Conservation (phyloP, 768 basidiomycete species). For the Amanita fuliginea region DNA sequence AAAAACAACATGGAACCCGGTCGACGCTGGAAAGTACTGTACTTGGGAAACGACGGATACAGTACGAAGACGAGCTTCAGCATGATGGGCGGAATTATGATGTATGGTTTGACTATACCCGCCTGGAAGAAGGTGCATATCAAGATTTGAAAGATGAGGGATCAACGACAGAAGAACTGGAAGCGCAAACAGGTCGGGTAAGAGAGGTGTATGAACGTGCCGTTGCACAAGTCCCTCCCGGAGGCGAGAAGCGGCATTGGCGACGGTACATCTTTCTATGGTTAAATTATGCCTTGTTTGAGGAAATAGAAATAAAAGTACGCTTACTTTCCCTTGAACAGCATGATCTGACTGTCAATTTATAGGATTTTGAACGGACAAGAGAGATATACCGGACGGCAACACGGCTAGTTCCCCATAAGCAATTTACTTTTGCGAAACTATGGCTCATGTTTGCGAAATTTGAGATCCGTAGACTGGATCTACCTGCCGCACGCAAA, state of each 20-base stretch:
- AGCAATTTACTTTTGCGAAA: slow-evolving; percentile 96
- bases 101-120: slow-evolving; percentile 94
- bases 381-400: slow-evolving; percentile 91
- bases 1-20: slow-evolving; percentile 93
- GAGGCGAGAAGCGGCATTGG: slow-evolving; percentile 88
- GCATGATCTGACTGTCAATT: not conserved
- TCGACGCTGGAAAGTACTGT: slow-evolving; percentile 87
- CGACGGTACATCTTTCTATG: slow-evolving; percentile 85
- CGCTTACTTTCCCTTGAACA: not conserved
- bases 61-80: slow-evolving; percentile 92
- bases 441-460: slow-evolving; percentile 89
- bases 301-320: slow-evolving; percentile 92
- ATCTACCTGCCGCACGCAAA: slow-evolving; percentile 78
- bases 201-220: slow-evolving; percentile 94
- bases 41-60: slow-evolving; percentile 93
- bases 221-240: slow-evolving; percentile 92
- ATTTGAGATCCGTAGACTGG: slow-evolving; percentile 81
- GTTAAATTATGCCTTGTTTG: slow-evolving; percentile 93
- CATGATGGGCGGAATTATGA: slow-evolving; percentile 95
- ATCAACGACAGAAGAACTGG: slow-evolving; percentile 57
- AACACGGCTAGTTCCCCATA: slow-evolving; percentile 84
- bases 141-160: slow-evolving; percentile 69
- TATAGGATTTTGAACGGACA: slow-evolving; percentile 72
- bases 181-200: slow-evolving; percentile 52
- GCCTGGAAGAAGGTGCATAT: slow-evolving; percentile 85